Evolutionary conservation across 208 protist genomes (phyloP), one percentile per base, ranked within the genome.

Genomic region (Trypanosoma lewisi): DNA sequence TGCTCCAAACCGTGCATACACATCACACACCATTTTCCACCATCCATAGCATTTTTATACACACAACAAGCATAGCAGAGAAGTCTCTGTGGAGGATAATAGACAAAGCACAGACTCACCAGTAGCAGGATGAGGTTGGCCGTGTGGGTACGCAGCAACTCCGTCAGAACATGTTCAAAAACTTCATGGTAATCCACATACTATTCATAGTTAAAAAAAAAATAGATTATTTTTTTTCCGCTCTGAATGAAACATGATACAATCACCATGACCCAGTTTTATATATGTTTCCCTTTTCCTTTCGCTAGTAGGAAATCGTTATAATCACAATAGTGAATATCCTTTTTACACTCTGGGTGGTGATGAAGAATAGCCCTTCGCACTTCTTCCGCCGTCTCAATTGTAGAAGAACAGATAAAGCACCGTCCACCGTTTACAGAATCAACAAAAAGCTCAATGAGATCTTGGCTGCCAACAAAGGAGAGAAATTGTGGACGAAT

Each of bases 391-490:
- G 82, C 82, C 9, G 42, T 71, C 30, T 78, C 73, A 47, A 87
- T 72, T 17, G 51, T 63, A 0, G 25, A 5, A 56, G 82, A 89
- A 14, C 72, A 58, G 9, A 87, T n/a, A 68, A 91, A 91, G 17
- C 71, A 71, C 2, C 87, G 68, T 0, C 84, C 87, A n/a, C 84
- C 84, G 49, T 88, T 78, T 53, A 84, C 80, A 1, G 55, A 50
- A 71, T 94, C 87, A n/a, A 70, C 55, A 39, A 85, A 88, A 16
- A 63, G 60, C 23, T 87, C 41, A 52, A 60, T 4, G 28, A 53
- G 23, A 53, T 5, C 14, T 21, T 44, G 5, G 11, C 28, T 30
- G 8, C 14, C 37, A 31, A 68, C n/a, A 0, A 36, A 58, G 2
- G n/a, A 16, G 1, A 68, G 8, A 68, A 68, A 28, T 28, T 19